phyloP scores from a whole-genome alignment of 2,329 filamentous ascomycete species.

The Aspergillus sp. region DNA sequence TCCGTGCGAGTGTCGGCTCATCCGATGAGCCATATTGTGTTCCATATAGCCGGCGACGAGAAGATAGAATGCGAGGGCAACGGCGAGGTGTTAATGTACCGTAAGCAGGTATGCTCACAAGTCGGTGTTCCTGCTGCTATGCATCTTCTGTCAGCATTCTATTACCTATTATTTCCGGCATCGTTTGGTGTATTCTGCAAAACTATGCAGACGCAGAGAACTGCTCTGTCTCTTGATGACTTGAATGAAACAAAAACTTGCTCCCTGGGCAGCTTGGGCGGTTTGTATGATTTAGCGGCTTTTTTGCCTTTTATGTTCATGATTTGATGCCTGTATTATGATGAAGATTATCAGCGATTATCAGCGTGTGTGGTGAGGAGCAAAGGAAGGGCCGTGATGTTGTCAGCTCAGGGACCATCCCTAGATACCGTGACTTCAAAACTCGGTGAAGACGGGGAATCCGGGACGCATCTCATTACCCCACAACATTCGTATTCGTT shows the following conservation, averaged over 20 bases:
- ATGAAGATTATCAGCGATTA: not conserved
- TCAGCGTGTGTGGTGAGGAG: not conserved
- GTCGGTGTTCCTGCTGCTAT: not conserved
- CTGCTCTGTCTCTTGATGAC: not conserved
- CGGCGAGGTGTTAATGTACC: constrained; percentile 34
- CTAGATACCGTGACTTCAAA: not conserved
- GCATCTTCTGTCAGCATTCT: not conserved
- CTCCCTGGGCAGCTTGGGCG: not conserved
- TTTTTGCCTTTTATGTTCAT: not conserved
- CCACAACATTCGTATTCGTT: not conserved
- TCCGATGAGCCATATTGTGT: constrained; percentile 42
- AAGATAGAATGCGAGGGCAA: constrained; percentile 38
- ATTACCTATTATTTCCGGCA: not conserved
- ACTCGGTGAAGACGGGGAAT: constrained; percentile 2
- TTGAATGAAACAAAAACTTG: not conserved
- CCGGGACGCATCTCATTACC: constrained; percentile 12
- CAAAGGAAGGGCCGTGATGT: not conserved
- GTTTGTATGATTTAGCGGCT: constrained; percentile 1
- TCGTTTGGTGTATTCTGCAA: not conserved
- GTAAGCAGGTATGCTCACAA: constrained; percentile 8
- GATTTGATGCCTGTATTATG: constrained; percentile 9
- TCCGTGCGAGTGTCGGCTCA: constrained; percentile 38
- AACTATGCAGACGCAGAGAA: not conserved
- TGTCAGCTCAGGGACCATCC: not conserved
- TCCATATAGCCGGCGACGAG: constrained; percentile 40